Base-by-base conservation (phyloP, 306 rosid species). In the Pyrus communis region DNA sequence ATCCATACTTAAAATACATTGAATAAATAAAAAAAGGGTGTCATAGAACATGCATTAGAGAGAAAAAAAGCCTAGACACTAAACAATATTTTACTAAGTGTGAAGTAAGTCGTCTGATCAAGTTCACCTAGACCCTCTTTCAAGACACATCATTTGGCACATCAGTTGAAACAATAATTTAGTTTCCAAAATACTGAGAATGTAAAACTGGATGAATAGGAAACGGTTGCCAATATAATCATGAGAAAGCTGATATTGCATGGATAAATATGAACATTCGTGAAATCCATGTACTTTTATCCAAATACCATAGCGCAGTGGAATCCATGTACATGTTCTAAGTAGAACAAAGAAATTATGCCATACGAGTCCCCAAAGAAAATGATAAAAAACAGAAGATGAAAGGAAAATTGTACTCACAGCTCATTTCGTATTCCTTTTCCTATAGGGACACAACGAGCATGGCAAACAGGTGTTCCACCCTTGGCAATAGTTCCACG, bases 401-500 rank as follows among this genome's bases (percentile, higher is more conserved):
- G 31, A 40, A 66, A 57, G 51, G 63, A 51, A 76, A 78, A 62
- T 60, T 67, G 52, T 82, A 91, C 99, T 96, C 89, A 96, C 99
- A 96, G 97, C 77, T 88, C 98, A 75, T 92, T 73, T 67, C 87
- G 91, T 33, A 91, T 71, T 81, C 99, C 98, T 74, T 91, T 90
- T 66, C 96, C 98, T 7, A 96, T 69, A 65, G 98, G 99, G 60
- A 96, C 87, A 73, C 98, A 96, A 70, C 99, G 90, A 70, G 98
- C 98, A 72, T 85, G 93, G 73, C 99, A 96, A 83, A 96, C 97
- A 70, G 94, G 94, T 11, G 99, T 93, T 77, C 99, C 99, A 22
- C 99, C 99, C 85, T 96, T 96, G 35, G 99, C 98, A 81, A 96
- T 87, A 60, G 91, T 74, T 40, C 99, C 99, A 35, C 94, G 97